Conservation (phyloP, 129 eudicot species). For the Tagetes erecta region DNA sequence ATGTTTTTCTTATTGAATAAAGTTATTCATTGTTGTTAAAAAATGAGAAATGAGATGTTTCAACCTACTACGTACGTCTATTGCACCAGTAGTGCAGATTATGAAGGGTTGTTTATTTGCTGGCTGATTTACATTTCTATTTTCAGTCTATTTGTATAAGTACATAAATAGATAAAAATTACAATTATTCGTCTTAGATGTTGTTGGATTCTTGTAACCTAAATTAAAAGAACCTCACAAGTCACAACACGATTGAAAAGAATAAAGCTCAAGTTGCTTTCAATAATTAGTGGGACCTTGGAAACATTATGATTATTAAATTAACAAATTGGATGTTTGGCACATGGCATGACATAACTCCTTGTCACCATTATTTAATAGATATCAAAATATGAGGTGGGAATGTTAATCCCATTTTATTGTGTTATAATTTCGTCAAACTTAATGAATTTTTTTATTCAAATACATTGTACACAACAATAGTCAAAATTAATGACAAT, state of each 20-base stretch:
- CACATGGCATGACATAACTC: constrained; percentile 28
- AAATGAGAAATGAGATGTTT: no score
- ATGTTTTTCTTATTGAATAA: no score
- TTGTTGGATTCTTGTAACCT: background rate
- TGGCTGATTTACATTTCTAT: background rate
- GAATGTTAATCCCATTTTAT: no score
- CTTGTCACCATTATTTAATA: constrained; percentile 14
- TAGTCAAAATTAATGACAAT: no score
- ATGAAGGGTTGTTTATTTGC: background rate
- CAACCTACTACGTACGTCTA: no score
- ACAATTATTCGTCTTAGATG: background rate
- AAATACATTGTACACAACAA: no score
- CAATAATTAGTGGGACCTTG: constrained; percentile 26
- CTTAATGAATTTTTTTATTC: no score
- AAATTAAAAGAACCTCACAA: background rate
- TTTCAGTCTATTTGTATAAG: background rate
- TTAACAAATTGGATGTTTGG: constrained; percentile 27
- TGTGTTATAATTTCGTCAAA: no score
- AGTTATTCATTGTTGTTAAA: no score
- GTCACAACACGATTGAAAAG: background rate
- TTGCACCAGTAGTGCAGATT: no score
- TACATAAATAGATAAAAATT: background rate
- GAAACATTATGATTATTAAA: constrained; percentile 7
- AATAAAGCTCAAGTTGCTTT: constrained; percentile 8
- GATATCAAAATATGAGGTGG: background rate